phyloP scores from a whole-genome alignment of 805 yeast genomes.

The Ogataea philodendri region DNA sequence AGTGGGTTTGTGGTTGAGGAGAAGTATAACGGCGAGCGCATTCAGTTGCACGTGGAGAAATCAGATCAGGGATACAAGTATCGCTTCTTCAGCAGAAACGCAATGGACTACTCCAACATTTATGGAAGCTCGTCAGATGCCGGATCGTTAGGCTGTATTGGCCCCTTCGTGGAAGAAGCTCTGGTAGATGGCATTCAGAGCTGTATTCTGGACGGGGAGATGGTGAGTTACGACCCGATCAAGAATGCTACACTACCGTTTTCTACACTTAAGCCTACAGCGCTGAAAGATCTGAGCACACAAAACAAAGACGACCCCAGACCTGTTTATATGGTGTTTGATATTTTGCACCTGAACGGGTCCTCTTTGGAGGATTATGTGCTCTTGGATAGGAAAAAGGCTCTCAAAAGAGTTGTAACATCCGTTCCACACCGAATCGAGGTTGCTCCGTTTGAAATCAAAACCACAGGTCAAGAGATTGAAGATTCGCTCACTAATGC shows the following conservation, averaged over 20 bases:
- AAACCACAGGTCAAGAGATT: slow-evolving; percentile 50
- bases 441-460: slow-evolving; percentile 41
- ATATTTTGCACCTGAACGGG: slow-evolving; percentile 70
- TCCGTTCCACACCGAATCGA: slow-evolving; percentile 51
- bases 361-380: slow-evolving; percentile 53
- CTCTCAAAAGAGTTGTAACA: slow-evolving; percentile 43
- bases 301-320: slow-evolving; percentile 24
- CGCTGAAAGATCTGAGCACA: slow-evolving; percentile 46
- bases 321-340: slow-evolving; percentile 69
- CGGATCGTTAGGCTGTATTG: slow-evolving; percentile 26
- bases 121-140: slow-evolving; percentile 49
- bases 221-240: slow-evolving; percentile 79
- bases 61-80: slow-evolving; percentile 32
- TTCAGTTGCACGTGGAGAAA: slow-evolving; percentile 68
- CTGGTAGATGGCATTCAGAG: slow-evolving; percentile 31
- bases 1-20: slow-evolving; percentile 70
- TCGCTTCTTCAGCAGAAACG: slow-evolving; percentile 60
- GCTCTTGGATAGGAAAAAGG: slow-evolving; percentile 53
- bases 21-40: slow-evolving; percentile 91
- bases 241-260: slow-evolving; percentile 64
- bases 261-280: slow-evolving; percentile 74
- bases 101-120: slow-evolving; percentile 66
- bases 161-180: slow-evolving; percentile 35
- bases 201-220: slow-evolving; percentile 81
- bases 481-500: slow-evolving; percentile 54